Conservation (phyloP, 345 rosid genomes). For the Lepidium aucheri region DNA sequence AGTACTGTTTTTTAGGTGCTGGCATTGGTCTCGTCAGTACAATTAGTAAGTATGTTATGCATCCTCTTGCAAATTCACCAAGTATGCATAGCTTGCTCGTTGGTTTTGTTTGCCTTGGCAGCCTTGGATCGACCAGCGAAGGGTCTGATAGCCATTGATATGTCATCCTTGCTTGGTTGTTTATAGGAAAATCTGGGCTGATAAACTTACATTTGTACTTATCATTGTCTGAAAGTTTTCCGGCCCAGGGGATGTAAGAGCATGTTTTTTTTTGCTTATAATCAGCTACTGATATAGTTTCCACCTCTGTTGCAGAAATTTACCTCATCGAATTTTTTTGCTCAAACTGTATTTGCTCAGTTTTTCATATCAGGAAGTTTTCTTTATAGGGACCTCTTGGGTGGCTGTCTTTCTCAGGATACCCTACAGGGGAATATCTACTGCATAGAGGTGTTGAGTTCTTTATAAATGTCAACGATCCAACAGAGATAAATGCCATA, state of each 20-base stretch:
- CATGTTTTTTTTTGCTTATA: background rate
- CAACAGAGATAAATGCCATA: constrained; percentile 58
- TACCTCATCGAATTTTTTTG: background rate
- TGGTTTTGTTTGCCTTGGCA: background rate
- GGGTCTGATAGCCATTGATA: background rate
- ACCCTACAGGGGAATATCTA: constrained; percentile 63
- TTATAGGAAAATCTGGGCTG: background rate
- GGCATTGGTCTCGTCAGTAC: background rate
- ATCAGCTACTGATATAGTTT: background rate
- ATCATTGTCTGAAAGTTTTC: background rate
- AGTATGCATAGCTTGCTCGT: background rate
- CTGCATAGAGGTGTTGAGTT: constrained; percentile 59
- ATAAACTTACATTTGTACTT: no score
- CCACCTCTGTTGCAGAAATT: background rate
- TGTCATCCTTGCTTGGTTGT: background rate
- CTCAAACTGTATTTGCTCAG: background rate
- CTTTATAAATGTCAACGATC: constrained; percentile 53
- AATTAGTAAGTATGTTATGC: background rate
- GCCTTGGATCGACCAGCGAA: background rate
- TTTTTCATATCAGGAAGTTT: constrained; percentile 7
- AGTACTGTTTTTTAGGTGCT: background rate
- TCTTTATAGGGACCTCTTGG: constrained; percentile 87
- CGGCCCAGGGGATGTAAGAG: background rate
- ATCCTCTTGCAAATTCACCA: background rate
- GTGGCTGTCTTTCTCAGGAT: constrained; percentile 75